Evolutionary conservation across 305 asterid genomes (phyloP).

Genomic region (Fraxinus sp.): DNA sequence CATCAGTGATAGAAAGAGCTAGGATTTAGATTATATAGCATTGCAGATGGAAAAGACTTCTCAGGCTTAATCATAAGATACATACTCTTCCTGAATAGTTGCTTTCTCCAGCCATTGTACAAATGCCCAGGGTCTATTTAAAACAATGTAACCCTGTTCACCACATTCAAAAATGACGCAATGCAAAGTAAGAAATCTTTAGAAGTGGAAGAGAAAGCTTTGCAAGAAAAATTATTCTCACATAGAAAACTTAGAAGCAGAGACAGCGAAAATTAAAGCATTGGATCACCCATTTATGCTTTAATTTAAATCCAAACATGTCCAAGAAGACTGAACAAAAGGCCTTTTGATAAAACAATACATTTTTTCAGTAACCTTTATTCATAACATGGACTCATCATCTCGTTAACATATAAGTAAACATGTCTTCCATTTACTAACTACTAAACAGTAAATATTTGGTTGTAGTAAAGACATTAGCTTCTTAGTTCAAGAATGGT

Average conservation of each 20-base stretch:
- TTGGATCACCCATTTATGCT: neutral
- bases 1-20: constrained; percentile 40
- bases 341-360: neutral
- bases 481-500: neutral
- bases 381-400: constrained; percentile 1
- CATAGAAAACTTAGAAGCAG: constrained; percentile 14
- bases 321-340: neutral
- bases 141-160: constrained; percentile 80
- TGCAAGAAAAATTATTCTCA: neutral
- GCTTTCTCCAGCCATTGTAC: constrained; percentile 97
- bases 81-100: constrained; percentile 90
- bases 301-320: neutral
- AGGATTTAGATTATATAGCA: constrained; percentile 38
- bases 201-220: constrained; percentile 11
- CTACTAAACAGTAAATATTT: neutral
- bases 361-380: neutral
- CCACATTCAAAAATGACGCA: constrained; percentile 26
- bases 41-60: constrained; percentile 13
- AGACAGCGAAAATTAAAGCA: constrained; percentile 8
- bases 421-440: constrained; percentile 1
- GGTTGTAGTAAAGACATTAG: neutral
- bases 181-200: constrained; percentile 12
- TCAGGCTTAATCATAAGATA: constrained; percentile 36
- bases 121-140: constrained; percentile 97
- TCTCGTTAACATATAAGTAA: neutral